phyloP scores from a whole-genome alignment of 768 basidiomycete genomes.

The Pleurotus cornucopiae region DNA sequence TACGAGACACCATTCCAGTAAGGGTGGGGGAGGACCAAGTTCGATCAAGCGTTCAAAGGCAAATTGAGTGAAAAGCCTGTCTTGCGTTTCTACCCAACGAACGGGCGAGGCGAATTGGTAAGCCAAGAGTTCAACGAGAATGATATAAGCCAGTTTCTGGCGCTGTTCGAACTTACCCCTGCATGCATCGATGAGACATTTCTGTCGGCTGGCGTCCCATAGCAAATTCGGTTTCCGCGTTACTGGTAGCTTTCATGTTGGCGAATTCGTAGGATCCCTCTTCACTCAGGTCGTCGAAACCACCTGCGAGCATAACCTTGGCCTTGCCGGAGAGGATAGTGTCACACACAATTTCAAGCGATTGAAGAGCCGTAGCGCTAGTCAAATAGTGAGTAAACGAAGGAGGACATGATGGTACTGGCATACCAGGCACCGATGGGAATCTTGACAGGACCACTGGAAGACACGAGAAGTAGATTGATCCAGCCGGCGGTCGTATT shows the following conservation, averaged over 20 bases:
- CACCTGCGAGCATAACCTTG: constrained; percentile 98
- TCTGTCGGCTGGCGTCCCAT: constrained; percentile 99
- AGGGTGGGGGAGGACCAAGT: constrained; percentile 93
- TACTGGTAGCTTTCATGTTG: constrained; percentile 99
- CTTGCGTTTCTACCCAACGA: constrained; percentile 99
- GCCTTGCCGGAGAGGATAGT: constrained; percentile 93
- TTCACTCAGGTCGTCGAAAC: constrained; percentile 97
- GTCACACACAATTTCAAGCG: constrained; percentile 96
- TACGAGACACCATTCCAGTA: constrained; percentile 90
- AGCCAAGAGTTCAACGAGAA: constrained; percentile 93
- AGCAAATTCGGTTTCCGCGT: constrained; percentile 94
- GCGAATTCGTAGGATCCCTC: constrained; percentile 99
- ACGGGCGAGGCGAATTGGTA: constrained; percentile 99
- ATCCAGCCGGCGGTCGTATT: constrained; percentile 99
- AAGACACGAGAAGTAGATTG: constrained; percentile 90
- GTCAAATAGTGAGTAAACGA: constrained; percentile 3
- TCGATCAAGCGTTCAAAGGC: constrained; percentile 93
- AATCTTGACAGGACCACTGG: constrained; percentile 97
- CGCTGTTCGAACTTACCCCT: constrained; percentile 77
- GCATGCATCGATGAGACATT: constrained; percentile 97
- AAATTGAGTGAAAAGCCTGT: constrained; percentile 83
- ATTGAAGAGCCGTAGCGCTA: constrained; percentile 96
- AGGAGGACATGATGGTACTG: background rate
- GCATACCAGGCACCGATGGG: constrained; percentile 96
- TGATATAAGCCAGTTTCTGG: constrained; percentile 91